These are phyloP conservation scores for Begonia masoniana DNA, from an alignment of 306 rosid species.

Conservation along the genomic window DNA sequence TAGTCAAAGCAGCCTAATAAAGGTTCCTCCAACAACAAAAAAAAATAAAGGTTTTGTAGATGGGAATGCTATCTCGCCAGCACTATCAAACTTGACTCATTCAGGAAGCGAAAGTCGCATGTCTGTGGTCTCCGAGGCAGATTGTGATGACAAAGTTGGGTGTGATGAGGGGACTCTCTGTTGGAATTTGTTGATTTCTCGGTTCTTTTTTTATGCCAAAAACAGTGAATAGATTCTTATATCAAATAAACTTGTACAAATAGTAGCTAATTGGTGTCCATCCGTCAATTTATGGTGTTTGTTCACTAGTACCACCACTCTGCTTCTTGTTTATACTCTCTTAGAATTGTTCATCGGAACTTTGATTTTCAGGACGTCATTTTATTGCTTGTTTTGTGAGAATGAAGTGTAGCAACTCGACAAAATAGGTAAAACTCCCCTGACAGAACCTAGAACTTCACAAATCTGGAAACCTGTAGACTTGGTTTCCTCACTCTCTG, in stretches of 20 bases:
- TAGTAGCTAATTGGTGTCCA: too few relatives aligned
- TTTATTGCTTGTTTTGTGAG: too few relatives aligned
- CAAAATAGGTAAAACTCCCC: too few relatives aligned
- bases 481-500: too few relatives aligned
- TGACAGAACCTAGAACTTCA: too few relatives aligned
- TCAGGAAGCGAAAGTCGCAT: slow-evolving; percentile 49
- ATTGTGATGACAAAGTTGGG: slow-evolving; percentile 46
- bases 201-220: slow-evolving; percentile 76
- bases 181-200: slow-evolving; percentile 80
- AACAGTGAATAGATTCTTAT: slow-evolving; percentile 45
- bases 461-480: too few relatives aligned
- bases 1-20: slow-evolving; percentile 23
- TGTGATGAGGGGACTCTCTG: slow-evolving; percentile 74
- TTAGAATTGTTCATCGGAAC: slow-evolving; percentile 9
- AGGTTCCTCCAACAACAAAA: slow-evolving; percentile 27
- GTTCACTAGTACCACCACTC: too few relatives aligned
- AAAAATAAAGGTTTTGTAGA: slow-evolving; percentile 22
- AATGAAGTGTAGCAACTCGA: too few relatives aligned
- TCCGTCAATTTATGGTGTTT: too few relatives aligned
- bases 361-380: too few relatives aligned
- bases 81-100: slow-evolving; percentile 25
- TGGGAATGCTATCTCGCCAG: slow-evolving; percentile 24
- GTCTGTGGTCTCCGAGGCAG: slow-evolving; percentile 36
- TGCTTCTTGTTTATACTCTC: too few relatives aligned
- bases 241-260: slow-evolving; percentile 10